These are phyloP conservation scores for Pseudogymnoascus sp. DNA, from an alignment of 2,329 filamentous ascomycete species.

Conservation along the genomic window DNA sequence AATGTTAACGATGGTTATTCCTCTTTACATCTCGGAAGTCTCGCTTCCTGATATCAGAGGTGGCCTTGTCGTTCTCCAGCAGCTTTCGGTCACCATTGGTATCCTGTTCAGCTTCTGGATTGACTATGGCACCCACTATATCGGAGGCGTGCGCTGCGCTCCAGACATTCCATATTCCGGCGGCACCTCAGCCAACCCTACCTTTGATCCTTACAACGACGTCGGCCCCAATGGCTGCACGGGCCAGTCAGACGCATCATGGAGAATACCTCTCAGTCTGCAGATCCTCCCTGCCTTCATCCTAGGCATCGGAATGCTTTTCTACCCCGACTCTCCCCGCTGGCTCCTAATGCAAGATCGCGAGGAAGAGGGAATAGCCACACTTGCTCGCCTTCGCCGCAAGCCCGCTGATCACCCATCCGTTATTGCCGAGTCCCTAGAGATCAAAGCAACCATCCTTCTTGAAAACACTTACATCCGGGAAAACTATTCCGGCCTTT, in stretches of 20 bases:
- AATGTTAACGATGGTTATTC: slow-evolving; percentile 37
- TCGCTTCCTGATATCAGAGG: slow-evolving; percentile 24
- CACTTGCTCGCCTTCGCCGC: slow-evolving; percentile 42
- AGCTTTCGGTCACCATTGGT: slow-evolving; percentile 23
- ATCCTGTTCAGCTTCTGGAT: slow-evolving; percentile 26
- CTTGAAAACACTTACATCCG: slow-evolving; percentile 46
- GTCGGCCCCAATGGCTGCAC: slow-evolving; percentile 19
- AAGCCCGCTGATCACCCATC: slow-evolving; percentile 39
- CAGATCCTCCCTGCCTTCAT: slow-evolving; percentile 47
- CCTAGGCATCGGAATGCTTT: slow-evolving; percentile 46
- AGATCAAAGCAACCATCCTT: slow-evolving; percentile 49
- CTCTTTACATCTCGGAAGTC: slow-evolving; percentile 34
- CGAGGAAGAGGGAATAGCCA: slow-evolving; percentile 42
- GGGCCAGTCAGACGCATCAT: slow-evolving; percentile 37
- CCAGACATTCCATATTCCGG: slow-evolving; percentile 19
- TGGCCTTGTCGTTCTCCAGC: slow-evolving; percentile 23
- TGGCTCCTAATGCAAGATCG: slow-evolving; percentile 49
- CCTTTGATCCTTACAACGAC: slow-evolving; percentile 17
- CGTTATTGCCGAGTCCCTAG: slow-evolving; percentile 46
- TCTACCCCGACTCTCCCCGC: slow-evolving; percentile 51
- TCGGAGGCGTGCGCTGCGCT: slow-evolving; percentile 19
- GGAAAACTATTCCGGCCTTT: slow-evolving; percentile 38
- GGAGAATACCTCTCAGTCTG: slow-evolving; percentile 48
- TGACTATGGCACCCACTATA: slow-evolving; percentile 24
- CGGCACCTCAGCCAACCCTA: slow-evolving; percentile 11